Percentiles rank a stretch among this genome's conserved stretches.
Conservation (phyloP, 2,329 filamentous ascomycete genomes). For the Pestalotiopsis sp. region DNA sequence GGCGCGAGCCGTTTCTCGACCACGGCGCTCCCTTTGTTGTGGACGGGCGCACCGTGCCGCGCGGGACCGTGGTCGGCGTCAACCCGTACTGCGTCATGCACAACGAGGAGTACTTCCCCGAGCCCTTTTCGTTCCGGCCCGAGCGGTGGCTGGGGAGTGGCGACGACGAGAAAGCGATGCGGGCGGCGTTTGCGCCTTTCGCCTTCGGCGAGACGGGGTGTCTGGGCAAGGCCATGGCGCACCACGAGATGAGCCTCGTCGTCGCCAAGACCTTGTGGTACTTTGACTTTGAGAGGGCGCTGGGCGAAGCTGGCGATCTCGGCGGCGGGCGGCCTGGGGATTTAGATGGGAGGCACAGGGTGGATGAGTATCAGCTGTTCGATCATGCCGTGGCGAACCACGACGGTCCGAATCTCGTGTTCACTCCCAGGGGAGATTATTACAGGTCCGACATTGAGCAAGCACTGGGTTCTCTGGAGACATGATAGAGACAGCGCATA, state of each 20-base stretch:
- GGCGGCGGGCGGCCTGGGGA: neutral
- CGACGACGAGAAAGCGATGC: neutral
- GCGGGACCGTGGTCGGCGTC: slow-evolving; percentile 33
- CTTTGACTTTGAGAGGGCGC: neutral
- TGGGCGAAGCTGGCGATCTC: neutral
- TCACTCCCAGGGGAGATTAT: neutral
- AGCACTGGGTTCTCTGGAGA: too few species aligned
- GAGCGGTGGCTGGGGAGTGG: slow-evolving; percentile 42
- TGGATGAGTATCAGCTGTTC: neutral
- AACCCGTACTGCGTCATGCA: slow-evolving; percentile 38
- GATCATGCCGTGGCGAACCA: neutral
- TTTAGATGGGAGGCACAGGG: neutral
- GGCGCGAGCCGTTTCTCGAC: slow-evolving; percentile 28
- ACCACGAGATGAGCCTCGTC: slow-evolving; percentile 1
- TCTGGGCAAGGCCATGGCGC: neutral
- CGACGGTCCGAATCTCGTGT: neutral
- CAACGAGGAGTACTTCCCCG: slow-evolving; percentile 39
- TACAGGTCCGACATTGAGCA: too few species aligned
- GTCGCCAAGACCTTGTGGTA: slow-evolving; percentile 10
- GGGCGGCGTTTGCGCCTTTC: neutral
- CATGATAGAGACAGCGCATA: too few species aligned
- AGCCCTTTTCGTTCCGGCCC: slow-evolving; percentile 40
- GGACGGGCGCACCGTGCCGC: slow-evolving; percentile 32
- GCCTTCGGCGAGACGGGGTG: neutral
- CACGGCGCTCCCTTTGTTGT: slow-evolving; percentile 13